These are phyloP conservation scores for Talaromyces sp. DNA, from an alignment of 2,329 filamentous ascomycete species.

Conservation along the genomic window DNA sequence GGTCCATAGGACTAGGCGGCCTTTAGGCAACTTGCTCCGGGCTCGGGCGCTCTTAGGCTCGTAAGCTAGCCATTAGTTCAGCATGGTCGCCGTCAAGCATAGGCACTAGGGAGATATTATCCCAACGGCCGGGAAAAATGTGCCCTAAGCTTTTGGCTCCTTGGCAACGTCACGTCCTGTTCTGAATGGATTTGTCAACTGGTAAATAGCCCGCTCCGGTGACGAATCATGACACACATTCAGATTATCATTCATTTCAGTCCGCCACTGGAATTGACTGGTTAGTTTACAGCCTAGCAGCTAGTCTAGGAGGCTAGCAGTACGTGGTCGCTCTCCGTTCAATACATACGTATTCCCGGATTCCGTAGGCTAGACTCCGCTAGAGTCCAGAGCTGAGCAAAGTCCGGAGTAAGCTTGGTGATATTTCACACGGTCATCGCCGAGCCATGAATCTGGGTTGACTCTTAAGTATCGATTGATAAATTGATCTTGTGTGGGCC, in stretches of 20 bases:
- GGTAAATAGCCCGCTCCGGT: neutral
- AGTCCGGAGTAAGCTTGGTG: neutral
- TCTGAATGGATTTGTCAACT: neutral
- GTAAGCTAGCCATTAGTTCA: neutral
- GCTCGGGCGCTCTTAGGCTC: neutral
- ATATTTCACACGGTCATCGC: neutral
- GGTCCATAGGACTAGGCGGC: neutral
- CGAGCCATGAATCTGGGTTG: neutral
- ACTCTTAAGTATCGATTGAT: neutral
- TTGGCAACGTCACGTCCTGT: neutral
- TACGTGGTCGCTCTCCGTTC: neutral
- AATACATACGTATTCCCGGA: too few relatives aligned
- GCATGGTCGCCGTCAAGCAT: neutral
- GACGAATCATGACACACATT: neutral
- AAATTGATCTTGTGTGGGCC: neutral
- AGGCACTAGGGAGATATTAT: neutral
- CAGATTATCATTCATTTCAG: neutral
- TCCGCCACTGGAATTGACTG: neutral
- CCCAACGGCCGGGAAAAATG: neutral
- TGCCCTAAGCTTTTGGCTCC: neutral
- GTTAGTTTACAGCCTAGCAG: neutral
- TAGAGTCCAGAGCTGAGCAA: neutral
- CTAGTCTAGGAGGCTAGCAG: neutral
- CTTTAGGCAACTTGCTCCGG: neutral
- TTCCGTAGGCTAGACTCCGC: neutral